phyloP scores from a whole-genome alignment of 371 early-diverging fungal genomes.

The Rhizopus arrhizus region DNA sequence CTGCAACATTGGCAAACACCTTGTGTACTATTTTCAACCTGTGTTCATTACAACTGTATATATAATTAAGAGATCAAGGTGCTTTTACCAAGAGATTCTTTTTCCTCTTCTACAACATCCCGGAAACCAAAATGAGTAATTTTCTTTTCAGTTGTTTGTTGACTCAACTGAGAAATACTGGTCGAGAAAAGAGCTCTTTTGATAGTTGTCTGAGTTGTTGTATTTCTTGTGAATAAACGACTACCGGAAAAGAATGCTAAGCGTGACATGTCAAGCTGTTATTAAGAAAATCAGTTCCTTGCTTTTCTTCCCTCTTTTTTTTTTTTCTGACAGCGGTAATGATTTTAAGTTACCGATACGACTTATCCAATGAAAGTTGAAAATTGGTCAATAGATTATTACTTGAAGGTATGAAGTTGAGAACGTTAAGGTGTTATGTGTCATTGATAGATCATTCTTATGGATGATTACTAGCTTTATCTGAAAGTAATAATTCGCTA shows the following conservation, averaged over 20 bases:
- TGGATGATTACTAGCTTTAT: too few species aligned
- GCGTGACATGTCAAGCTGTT: neutral
- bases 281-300: too few species aligned
- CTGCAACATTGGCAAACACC: conserved; percentile 92
- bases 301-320: too few species aligned
- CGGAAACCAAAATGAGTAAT: conserved; percentile 92
- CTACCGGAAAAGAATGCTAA: neutral
- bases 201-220: neutral
- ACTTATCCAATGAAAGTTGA: too few species aligned
- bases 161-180: neutral
- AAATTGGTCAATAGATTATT: too few species aligned
- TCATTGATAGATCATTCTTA: too few species aligned
- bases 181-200: conserved; percentile 1
- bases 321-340: too few species aligned
- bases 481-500: too few species aligned
- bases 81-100: conserved; percentile 77
- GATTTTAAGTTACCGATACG: too few species aligned
- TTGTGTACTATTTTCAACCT: conserved; percentile 62
- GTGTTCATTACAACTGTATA: neutral
- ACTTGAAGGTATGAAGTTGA: too few species aligned
- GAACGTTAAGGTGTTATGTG: too few species aligned
- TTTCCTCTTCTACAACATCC: conserved; percentile 80
- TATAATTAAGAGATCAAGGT: neutral
- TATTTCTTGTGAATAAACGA: neutral
- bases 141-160: conserved; percentile 13